Percentiles rank a stretch among this genome's conserved stretches.
phyloP scores from a whole-genome alignment of 1,284 basidiomycete genomes.

The Jaminaea rosea region DNA sequence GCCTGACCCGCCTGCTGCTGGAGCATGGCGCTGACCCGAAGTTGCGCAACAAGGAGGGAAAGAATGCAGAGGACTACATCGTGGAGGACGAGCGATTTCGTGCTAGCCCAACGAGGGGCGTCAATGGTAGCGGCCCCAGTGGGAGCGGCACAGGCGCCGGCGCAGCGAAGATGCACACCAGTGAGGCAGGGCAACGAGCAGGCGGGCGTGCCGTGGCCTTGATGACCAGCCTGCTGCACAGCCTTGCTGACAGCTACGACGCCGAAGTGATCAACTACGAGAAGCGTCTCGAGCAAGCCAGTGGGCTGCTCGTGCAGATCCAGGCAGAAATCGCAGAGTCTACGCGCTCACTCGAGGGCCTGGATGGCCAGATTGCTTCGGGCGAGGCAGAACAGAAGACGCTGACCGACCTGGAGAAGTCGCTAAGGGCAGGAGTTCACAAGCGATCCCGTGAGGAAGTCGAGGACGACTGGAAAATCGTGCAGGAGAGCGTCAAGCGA shows the following conservation, averaged over 20 bases:
- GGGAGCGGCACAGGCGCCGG: conserved; percentile 14
- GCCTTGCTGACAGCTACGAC: conserved; percentile 84
- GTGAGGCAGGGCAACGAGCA: conserved; percentile 74
- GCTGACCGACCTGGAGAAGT: conserved; percentile 60
- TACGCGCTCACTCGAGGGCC: conserved; percentile 55
- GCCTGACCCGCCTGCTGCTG: conserved; percentile 89
- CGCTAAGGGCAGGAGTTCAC: conserved; percentile 66
- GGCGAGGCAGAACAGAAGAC: conserved; percentile 59
- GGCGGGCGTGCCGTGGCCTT: conserved; percentile 67
- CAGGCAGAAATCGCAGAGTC: conserved; percentile 79
- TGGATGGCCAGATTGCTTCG: conserved; percentile 57
- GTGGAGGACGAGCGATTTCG: conserved; percentile 96
- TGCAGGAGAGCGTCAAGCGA: conserved; percentile 20
- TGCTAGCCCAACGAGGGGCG: conserved; percentile 59
- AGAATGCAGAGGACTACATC: conserved; percentile 97
- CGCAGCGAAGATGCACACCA: conserved; percentile 60
- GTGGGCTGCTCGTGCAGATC: conserved; percentile 74
- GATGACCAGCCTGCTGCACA: conserved; percentile 76
- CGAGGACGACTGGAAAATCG: conserved; percentile 27
- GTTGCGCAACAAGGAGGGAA: conserved; percentile 86
- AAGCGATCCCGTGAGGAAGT: conserved; percentile 57
- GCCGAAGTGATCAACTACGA: conserved; percentile 85
- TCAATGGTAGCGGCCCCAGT: conserved; percentile 5
- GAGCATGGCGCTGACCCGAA: conserved; percentile 97
- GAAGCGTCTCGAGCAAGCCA: conserved; percentile 81